Percentiles rank a stretch among this genome's conserved stretches.
Evolutionary conservation across 1,139 yeast genomes (phyloP).

Genomic region (Geotrichum carabidarum): DNA sequence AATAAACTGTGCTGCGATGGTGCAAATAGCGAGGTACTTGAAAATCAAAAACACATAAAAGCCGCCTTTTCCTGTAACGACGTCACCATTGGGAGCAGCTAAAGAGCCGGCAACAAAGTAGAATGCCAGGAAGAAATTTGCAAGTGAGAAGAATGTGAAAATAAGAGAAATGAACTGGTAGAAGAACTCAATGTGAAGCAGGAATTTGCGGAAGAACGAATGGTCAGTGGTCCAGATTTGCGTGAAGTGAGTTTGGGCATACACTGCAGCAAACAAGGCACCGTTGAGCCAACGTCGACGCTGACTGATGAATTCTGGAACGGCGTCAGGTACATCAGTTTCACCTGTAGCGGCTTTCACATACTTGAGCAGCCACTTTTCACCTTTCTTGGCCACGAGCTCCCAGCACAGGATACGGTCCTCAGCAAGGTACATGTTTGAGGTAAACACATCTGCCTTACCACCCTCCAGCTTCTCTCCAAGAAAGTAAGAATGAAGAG

Average conservation of each 20-base stretch:
- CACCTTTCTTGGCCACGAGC: constrained; percentile 60
- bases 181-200: constrained; percentile 74
- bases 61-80: constrained; percentile 60
- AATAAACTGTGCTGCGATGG: constrained; percentile 76
- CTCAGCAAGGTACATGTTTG: constrained; percentile 82
- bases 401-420: constrained; percentile 80
- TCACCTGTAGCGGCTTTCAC: constrained; percentile 75
- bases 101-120: constrained; percentile 90
- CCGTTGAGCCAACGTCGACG: constrained; percentile 85
- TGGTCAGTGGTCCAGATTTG: constrained; percentile 88
- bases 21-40: constrained; percentile 77
- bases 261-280: constrained; percentile 75
- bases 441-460: constrained; percentile 64
- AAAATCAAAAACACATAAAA: constrained; percentile 70
- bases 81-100: constrained; percentile 42
- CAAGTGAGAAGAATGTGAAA: constrained; percentile 84
- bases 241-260: constrained; percentile 68
- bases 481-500: constrained; percentile 70
- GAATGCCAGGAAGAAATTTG: constrained; percentile 85
- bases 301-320: constrained; percentile 70
- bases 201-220: constrained; percentile 65
- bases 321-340: constrained; percentile 74
- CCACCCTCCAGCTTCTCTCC: constrained; percentile 59
- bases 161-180: constrained; percentile 73
- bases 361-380: constrained; percentile 61